Evolutionary conservation across 1,284 basidiomycete species (phyloP), one percentile per base, ranked within the genome.

Genomic region (Laetiporus sulphureus): DNA sequence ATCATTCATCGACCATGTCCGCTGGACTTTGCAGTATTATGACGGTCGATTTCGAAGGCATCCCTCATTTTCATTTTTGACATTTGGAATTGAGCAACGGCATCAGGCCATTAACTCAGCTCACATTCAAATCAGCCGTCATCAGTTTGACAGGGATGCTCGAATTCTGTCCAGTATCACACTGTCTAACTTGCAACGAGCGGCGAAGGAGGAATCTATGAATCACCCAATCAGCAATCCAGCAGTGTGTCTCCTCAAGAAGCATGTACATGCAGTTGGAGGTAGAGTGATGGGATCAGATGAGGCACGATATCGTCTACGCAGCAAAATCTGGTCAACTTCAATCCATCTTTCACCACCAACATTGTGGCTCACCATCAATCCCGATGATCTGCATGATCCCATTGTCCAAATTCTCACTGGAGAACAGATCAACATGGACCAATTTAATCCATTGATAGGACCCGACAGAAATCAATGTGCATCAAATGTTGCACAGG

Each of bases 401-500:
- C 58, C 52, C 0, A 51, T 64, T 13, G 62, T 53, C 0, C 67
- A 72, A 38, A 44, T 71, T 0, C 57, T 71, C 16, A 54, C 59
- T 0, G 65, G 69, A 0, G 56, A 60, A 35, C 39, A 65, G 0
- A 66, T 71, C 4, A 47, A 69, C 32, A 30, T 71, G 23, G 62
- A 69, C 38, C 5, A 40, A 0, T 67, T 70, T 38, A 23, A 42
- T 1, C 19, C 44, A 2, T 47, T 47, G 4, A 15, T 42, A 4
- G 66, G 63, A 0, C 68, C 63, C 0, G 51, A 52, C 12, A 45
- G 41, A 3, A 42, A 51, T 0, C 15, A 58, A 24, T 47, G 58
- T 0, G 56, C 57, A 1, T 5, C 37, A 1, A 67, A 64, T 34
- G 56, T 69, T 7, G 59, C 64, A 0, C 8, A 29, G 0, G 64